phyloP scores from a whole-genome alignment of 2,329 filamentous ascomycete species.

The Lecanicillium sp. region DNA sequence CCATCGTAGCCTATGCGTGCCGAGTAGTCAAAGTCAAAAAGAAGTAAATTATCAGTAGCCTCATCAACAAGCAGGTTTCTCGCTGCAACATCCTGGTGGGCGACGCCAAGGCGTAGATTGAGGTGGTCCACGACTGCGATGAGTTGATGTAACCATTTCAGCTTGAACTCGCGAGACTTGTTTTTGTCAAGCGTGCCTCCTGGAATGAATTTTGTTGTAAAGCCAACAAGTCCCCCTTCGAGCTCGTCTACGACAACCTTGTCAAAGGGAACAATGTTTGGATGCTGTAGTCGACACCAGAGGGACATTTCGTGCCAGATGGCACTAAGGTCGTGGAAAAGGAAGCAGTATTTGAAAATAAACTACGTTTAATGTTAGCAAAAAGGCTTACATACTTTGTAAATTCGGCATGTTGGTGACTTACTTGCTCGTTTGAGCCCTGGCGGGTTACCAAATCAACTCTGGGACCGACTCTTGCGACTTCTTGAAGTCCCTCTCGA shows the following conservation, averaged over 20 bases:
- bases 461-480: constrained; percentile 18
- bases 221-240: constrained; percentile 23
- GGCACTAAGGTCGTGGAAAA: constrained; percentile 11
- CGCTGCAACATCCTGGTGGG: constrained; percentile 29
- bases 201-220: constrained; percentile 22
- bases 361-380: constrained; percentile 5
- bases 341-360: constrained; percentile 24
- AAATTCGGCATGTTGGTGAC: no score
- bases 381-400: no score
- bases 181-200: constrained; percentile 22
- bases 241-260: constrained; percentile 22
- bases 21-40: constrained; percentile 29
- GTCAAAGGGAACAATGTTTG: constrained; percentile 25
- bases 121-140: constrained; percentile 25
- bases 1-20: constrained; percentile 15
- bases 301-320: constrained; percentile 26
- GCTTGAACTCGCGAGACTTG: constrained; percentile 21
- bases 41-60: constrained; percentile 19
- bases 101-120: constrained; percentile 26
- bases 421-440: no score
- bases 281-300: constrained; percentile 23
- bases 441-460: constrained; percentile 18
- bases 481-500: constrained; percentile 16
- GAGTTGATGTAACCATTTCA: constrained; percentile 28
- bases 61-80: constrained; percentile 28